Conservation (phyloP, 179 eudicot genomes). For the Carnegiea gigantea region DNA sequence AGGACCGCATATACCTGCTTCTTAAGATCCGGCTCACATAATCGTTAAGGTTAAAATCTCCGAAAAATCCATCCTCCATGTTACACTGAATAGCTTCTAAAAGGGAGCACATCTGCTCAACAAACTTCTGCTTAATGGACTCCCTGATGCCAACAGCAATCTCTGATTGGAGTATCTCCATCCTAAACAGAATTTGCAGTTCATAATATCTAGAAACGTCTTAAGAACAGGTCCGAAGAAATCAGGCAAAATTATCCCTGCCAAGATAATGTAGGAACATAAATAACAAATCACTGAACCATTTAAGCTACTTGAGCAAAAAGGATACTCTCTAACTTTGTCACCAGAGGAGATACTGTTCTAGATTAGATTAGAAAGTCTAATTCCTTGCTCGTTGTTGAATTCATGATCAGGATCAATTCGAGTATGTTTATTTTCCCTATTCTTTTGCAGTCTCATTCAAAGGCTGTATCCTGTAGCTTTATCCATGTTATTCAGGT, state of each 20-base stretch:
- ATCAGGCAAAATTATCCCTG: constrained; percentile 1
- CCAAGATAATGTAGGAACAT: background rate
- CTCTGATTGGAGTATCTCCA: constrained; percentile 79
- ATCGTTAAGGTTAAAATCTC: constrained; percentile 67
- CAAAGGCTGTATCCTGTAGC: no score
- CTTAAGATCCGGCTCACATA: constrained; percentile 62
- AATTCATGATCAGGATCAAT: no score
- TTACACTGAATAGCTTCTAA: constrained; percentile 76
- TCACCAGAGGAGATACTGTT: constrained; percentile 31
- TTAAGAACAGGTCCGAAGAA: constrained; percentile 44
- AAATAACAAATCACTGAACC: background rate
- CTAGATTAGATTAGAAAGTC: no score
- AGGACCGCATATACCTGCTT: constrained; percentile 51
- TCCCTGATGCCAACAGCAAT: constrained; percentile 43
- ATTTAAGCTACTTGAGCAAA: constrained; percentile 6
- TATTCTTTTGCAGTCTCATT: no score
- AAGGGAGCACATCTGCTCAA: constrained; percentile 74
- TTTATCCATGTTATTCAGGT: no score
- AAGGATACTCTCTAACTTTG: constrained; percentile 69
- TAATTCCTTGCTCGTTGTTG: no score
- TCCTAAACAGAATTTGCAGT: constrained; percentile 75
- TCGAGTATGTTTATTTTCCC: no score
- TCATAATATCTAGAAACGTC: constrained; percentile 60
- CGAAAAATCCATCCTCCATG: constrained; percentile 86
- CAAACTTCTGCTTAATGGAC: constrained; percentile 54